Evolutionary conservation across 495 filamentous ascomycete genomes (phyloP).

Genomic region (Penicillium bovifimosum): DNA sequence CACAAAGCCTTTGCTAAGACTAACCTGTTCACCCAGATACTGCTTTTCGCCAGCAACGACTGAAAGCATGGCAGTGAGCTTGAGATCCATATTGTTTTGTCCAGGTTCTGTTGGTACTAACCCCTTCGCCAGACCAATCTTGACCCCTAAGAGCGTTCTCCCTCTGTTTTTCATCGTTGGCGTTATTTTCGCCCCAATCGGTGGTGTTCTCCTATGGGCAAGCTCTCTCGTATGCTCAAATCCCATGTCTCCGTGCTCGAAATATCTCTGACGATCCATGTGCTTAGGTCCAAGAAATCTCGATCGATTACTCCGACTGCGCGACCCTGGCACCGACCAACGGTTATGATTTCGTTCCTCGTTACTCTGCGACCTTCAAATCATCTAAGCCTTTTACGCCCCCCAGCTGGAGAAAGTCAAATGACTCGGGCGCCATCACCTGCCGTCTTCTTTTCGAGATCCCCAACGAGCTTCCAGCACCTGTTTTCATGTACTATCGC

Average conservation of each 20-base stretch:
- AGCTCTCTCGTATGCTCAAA: constrained; percentile 57
- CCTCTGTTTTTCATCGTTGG: constrained; percentile 85
- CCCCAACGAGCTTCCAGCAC: constrained; percentile 68
- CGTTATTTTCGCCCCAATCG: constrained; percentile 82
- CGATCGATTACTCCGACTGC: constrained; percentile 86
- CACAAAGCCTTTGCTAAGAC: neutral
- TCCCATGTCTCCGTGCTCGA: neutral
- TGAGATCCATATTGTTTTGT: neutral
- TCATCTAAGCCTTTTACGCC: constrained; percentile 19
- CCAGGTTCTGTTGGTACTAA: constrained; percentile 2
- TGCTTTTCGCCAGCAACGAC: constrained; percentile 82
- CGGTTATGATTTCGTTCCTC: constrained; percentile 38
- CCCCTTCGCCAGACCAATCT: constrained; percentile 60
- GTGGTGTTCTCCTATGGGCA: constrained; percentile 77
- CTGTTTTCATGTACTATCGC: constrained; percentile 87
- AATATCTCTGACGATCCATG: constrained; percentile 10
- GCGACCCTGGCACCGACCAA: constrained; percentile 33
- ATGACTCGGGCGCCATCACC: constrained; percentile 19
- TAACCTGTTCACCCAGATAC: constrained; percentile 54
- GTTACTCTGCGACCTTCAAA: constrained; percentile 61
- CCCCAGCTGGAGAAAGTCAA: constrained; percentile 20
- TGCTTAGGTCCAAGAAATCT: constrained; percentile 77
- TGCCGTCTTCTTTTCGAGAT: constrained; percentile 75
- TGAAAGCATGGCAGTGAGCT: constrained; percentile 91
- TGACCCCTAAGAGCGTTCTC: constrained; percentile 87